phyloP scores from a whole-genome alignment of 441 rosid genomes.

The Erysimum pusillum region DNA sequence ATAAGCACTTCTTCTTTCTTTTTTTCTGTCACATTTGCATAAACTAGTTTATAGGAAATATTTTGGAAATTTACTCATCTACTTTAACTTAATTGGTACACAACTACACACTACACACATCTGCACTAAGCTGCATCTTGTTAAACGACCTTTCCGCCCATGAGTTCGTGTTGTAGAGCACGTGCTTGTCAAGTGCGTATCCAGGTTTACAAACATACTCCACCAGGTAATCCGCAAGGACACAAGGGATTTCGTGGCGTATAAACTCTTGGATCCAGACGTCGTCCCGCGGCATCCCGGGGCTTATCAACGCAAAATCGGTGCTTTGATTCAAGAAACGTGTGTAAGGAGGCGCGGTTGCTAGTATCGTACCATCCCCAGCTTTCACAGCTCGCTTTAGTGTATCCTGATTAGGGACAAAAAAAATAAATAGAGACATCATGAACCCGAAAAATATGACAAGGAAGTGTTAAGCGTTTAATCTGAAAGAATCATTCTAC shows the following conservation, averaged over 20 bases:
- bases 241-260: conserved; percentile 86
- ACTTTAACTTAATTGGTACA: neutral
- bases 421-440: neutral
- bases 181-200: conserved; percentile 80
- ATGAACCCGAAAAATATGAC: conserved; percentile 12
- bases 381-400: conserved; percentile 95
- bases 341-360: conserved; percentile 95
- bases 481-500: neutral
- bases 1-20: neutral
- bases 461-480: neutral
- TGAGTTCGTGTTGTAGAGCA: conserved; percentile 72
- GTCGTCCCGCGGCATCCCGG: conserved; percentile 76
- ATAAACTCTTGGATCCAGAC: conserved; percentile 91
- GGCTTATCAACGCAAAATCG: conserved; percentile 83
- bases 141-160: conserved; percentile 82
- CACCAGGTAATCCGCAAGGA: conserved; percentile 88
- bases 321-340: conserved; percentile 76
- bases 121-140: conserved; percentile 46
- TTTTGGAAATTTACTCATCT: neutral
- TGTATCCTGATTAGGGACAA: conserved; percentile 68
- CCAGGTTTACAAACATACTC: conserved; percentile 98
- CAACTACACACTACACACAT: neutral
- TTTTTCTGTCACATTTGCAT: neutral
- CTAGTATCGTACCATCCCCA: conserved; percentile 89
- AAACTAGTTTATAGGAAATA: neutral